phyloP scores from a whole-genome alignment of 169 alveolate genomes.

The Sarcocystis neurona region DNA sequence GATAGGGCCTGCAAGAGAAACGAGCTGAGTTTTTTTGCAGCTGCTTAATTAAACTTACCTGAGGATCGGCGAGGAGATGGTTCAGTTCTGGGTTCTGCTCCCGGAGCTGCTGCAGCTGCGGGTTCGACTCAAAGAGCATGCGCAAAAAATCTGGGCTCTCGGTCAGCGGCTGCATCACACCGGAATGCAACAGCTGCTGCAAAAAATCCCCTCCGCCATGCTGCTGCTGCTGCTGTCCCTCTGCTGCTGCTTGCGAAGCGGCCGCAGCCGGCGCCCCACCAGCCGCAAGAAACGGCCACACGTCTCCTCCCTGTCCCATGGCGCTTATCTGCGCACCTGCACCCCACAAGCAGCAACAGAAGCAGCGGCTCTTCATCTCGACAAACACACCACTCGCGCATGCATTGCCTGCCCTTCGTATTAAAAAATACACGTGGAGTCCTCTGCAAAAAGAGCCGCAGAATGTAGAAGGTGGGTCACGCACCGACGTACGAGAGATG shows the following conservation, averaged over 20 bases:
- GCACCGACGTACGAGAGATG: too few species aligned
- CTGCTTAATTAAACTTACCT: constrained; percentile 2
- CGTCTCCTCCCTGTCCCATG: not conserved
- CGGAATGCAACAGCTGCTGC: constrained; percentile 57
- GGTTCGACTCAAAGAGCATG: constrained; percentile 71
- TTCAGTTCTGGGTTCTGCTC: constrained; percentile 75
- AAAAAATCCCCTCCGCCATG: not conserved
- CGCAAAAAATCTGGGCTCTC: constrained; percentile 69
- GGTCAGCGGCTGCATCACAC: constrained; percentile 67
- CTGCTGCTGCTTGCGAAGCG: constrained; percentile 6
- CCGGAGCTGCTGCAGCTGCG: constrained; percentile 68
- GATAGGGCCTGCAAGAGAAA: not conserved
- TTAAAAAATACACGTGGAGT: too few species aligned
- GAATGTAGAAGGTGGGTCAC: too few species aligned
- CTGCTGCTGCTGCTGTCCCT: not conserved
- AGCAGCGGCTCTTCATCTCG: too few species aligned
- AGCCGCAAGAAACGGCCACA: not conserved
- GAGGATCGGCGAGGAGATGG: constrained; percentile 73
- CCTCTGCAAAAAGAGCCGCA: too few species aligned
- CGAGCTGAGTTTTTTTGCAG: not conserved
- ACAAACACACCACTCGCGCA: too few species aligned
- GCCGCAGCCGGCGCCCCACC: not conserved
- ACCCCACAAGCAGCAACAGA: not conserved
- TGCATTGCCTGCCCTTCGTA: too few species aligned
- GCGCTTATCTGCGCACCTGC: not conserved